Base-by-base conservation (phyloP, 2,329 filamentous ascomycete species). In the Aspergillus quadricinctus region DNA sequence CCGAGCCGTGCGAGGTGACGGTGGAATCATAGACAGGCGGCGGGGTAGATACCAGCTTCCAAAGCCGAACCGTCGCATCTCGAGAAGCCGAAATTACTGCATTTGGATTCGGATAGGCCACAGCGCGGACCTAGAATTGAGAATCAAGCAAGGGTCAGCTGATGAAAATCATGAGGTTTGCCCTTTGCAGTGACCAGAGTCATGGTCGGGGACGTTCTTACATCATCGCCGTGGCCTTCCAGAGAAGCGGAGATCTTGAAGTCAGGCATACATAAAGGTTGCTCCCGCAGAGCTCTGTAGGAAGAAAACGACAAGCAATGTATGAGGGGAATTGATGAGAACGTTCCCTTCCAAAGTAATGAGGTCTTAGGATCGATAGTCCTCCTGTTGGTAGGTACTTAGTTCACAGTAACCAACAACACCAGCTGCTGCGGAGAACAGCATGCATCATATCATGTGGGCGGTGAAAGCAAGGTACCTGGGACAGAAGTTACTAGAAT, bases 211-310 rank as follows among this genome's bases (percentile, higher is more conserved):
- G 59, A 56, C 54, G 48, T 58, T 75, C 87, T 76, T 81, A 97
- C 94, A 85, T 99, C 94, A 73, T 94, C 88, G 74, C 94, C 89
- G 74, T 99, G 94, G 69, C 91, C 93, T 65, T 86, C 80, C 64
- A 99, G 83, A 70, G 90, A 89, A 65, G 93, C 92, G 60, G 94
- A 96, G 69, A 99, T 86, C 83, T 93, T 96, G 82, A 91, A 97
- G 72, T 92, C 88, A 75, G 82, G 79, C 88, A 93, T 92, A 66
- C 63, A 74, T 68, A 62, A 67, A 69, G 60, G 64, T 58, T 50
- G 43, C 28, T 43, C 19, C 49, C 11, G 46, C 23, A 45, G 41
- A 46, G 54, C 29, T 27, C 45, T 6, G 35, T 49, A 49, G 14
- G 28, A 57, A 48, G 21, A 48, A 41, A 46, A 54, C 28, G 27